These are phyloP conservation scores for Pythium brassicae DNA, from an alignment of 352 stramenopile genomes.

Conservation along the genomic window DNA sequence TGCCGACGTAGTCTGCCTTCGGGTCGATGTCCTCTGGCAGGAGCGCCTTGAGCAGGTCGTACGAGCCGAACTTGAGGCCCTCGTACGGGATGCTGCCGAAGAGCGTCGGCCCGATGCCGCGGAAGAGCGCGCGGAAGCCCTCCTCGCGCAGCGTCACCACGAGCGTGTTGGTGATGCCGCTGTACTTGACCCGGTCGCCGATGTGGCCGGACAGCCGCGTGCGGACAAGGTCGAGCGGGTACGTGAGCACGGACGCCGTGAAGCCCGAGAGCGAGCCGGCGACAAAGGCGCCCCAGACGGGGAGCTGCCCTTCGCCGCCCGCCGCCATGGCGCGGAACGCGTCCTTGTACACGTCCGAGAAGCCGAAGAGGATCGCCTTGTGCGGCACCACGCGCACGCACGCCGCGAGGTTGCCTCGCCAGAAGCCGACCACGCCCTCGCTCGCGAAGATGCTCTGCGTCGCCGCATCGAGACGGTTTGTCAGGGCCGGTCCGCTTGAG, in stretches of 20 bases:
- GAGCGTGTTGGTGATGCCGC: constrained; percentile 67
- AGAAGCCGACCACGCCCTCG: constrained; percentile 69
- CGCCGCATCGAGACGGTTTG: too few species aligned
- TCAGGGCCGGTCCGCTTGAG: too few species aligned
- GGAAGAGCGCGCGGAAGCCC: constrained; percentile 56
- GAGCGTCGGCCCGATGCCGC: constrained; percentile 66
- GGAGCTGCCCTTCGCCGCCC: constrained; percentile 22
- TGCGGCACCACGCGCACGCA: constrained; percentile 78
- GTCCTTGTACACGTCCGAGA: constrained; percentile 87
- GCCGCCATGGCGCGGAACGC: constrained; percentile 48
- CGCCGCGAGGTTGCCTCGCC: constrained; percentile 67
- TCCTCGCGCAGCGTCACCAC: constrained; percentile 67
- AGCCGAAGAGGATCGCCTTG: constrained; percentile 80
- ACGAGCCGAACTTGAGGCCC: constrained; percentile 80
- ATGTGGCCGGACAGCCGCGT: constrained; percentile 78
- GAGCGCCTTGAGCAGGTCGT: constrained; percentile 58
- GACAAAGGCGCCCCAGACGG: constrained; percentile 55
- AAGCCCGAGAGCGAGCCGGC: constrained; percentile 75
- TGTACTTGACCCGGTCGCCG: constrained; percentile 60
- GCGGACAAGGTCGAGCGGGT: constrained; percentile 81
- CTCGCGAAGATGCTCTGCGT: constrained; percentile 36
- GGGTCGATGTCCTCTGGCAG: constrained; percentile 56
- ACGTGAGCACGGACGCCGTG: constrained; percentile 82
- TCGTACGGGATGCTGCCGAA: constrained; percentile 73
- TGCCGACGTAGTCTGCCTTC: constrained; percentile 51